Conservation (phyloP, 148 eudicot genomes). For the Fagopyrum esculentum region DNA sequence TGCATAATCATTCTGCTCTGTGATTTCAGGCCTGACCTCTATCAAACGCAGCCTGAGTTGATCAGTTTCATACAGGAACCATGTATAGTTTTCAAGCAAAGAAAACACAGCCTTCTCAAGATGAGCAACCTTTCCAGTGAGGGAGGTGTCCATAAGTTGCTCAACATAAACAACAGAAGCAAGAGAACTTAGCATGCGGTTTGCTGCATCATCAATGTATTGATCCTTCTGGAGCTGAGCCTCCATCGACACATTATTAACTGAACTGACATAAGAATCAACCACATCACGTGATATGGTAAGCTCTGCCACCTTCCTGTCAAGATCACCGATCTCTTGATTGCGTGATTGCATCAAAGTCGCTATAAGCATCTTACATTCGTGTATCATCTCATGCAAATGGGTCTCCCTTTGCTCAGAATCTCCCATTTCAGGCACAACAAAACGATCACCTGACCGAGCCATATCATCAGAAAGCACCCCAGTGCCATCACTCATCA, state of each 20-base stretch:
- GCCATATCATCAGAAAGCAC: constrained; percentile 24
- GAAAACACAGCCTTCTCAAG: constrained; percentile 49
- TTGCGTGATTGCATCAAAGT: constrained; percentile 29
- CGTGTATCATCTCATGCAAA: constrained; percentile 56
- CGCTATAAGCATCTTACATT: constrained; percentile 53
- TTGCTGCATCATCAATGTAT: constrained; percentile 41
- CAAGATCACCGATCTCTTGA: constrained; percentile 56
- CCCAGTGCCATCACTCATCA: constrained; percentile 28
- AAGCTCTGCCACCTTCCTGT: constrained; percentile 45
- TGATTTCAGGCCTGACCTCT: constrained; percentile 53
- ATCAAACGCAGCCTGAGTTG: constrained; percentile 54
- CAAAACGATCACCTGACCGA: constrained; percentile 20
- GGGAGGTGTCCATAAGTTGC: constrained; percentile 40
- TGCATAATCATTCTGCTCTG: constrained; percentile 47
- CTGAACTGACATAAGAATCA: constrained; percentile 35
- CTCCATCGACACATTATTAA: constrained; percentile 32
- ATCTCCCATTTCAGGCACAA: constrained; percentile 21
- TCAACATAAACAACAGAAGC: constrained; percentile 46
- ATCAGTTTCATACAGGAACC: constrained; percentile 64
- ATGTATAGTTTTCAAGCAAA: constrained; percentile 61
- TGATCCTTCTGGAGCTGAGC: constrained; percentile 46
- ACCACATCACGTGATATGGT: constrained; percentile 47
- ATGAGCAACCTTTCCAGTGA: constrained; percentile 50
- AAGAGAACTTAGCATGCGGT: constrained; percentile 55
- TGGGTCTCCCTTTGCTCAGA: constrained; percentile 25